Base-by-base conservation (phyloP, 2,329 filamentous ascomycete species). In the Aureobasidium sp. region DNA sequence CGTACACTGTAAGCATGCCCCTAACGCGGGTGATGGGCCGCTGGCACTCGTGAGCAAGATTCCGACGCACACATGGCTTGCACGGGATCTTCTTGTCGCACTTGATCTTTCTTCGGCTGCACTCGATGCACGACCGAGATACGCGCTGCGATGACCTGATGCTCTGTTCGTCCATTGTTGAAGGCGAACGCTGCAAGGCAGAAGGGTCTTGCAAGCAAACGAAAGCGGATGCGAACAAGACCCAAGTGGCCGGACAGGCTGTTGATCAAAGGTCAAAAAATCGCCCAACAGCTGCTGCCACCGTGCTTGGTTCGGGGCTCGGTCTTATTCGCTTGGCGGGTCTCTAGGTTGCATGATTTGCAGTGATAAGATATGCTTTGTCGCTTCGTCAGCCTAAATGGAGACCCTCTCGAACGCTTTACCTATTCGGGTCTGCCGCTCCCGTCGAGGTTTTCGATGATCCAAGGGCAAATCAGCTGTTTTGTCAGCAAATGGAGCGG, bases 41-140 rank as follows among this genome's bases (percentile, higher is more conserved):
- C 55, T 59, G 53, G 55, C 61, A 63, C 24, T 63, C 61, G 46
- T 63, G 61, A 17, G 61, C 61, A 10, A 63, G 32, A 48, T 63
- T 63, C 26, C 59, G 59, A 17, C 59, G 59, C 29, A 53, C 46
- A 41, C 64, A 65, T 44, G 64, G 55, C 50, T 57, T 50, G 29
- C 64, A 65, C 34, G 64, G 64, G 10, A 59, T 51, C 9, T 55
- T 61, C 47, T 63, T 65, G 51, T 65, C 64, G 64, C 64, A 65
- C 39, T 63, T 63, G 44, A 63, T 65, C 36, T 65, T 65, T 26
- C 64, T 27, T 12, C 48, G 53, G 41, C 62, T 56, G 43, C 64
- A 65, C 55, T 65, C 55, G 48, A 63, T 51, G 47, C 64, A 65
- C 13, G 59, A 52, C 9, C 59, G 46, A 17, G 59, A 61, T 15